Evolutionary conservation across 2,329 filamentous ascomycete genomes (phyloP), one percentile per base, ranked within the genome.

Genomic region (Neonectria faginata): DNA sequence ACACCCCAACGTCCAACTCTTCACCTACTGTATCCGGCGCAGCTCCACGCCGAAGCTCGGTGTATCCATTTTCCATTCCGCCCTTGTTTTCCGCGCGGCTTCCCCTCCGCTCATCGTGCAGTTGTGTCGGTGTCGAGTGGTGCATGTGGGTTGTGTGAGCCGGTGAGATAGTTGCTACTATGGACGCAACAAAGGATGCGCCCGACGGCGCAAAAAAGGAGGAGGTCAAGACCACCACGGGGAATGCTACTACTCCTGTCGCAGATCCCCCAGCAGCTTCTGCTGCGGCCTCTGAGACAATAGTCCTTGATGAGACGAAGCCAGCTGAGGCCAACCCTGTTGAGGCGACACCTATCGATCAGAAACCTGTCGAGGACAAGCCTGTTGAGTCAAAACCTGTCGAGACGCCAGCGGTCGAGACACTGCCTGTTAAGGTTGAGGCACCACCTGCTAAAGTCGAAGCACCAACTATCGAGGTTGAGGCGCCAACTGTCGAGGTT

Each of bases 171-270:
- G 47, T 45, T 29, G 51, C 56, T 57, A 70, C 64, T 65, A 73
- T 70, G 69, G 60, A 66, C 63, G 62, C 64, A 41, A 63, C 69
- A 52, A 74, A 73, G 51, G 70, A 64, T 48, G 61, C 61, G 22
- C 57, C 69, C 51, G 74, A 74, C 44, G 67, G 59, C 41, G 59
- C 64, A 55, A 70, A 74, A 57, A 68, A 67, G 51, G 68, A 73
- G 41, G 70, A 75, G 57, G 45, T 70, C 55, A 73, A 69, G 56
- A 31, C 67, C 20, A 54, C 59, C 12, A 61, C 63, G 8, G 45
- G 48, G n/a, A 47, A 47, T 10, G 44, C 27, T 18, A 6, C 12
- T 8, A 16, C 16, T n/a, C 29, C 47, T 27, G 25, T 22, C n/a
- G n/a, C 31, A 16, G 29, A 29, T 14, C n/a, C 47, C 12, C 39